Conservation (phyloP, 2,329 filamentous ascomycete genomes). For the Talaromyces sp. region DNA sequence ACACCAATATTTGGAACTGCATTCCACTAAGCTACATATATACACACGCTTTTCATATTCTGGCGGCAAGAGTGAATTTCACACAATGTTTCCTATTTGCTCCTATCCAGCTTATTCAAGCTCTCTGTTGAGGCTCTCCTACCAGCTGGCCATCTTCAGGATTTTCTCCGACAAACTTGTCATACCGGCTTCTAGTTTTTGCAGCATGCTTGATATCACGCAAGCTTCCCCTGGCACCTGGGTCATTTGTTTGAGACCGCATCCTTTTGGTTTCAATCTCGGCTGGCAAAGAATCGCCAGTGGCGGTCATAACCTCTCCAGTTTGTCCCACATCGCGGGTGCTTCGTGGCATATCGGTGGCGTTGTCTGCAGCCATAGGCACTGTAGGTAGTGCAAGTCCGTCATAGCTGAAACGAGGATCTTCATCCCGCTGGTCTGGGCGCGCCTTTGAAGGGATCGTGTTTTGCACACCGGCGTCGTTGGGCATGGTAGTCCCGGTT, state of each 20-base stretch:
- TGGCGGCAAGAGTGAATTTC: background rate
- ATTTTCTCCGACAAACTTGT: slow-evolving; percentile 33
- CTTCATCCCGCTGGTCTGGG: slow-evolving; percentile 34
- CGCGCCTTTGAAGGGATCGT: slow-evolving; percentile 36
- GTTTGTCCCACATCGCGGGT: slow-evolving; percentile 29
- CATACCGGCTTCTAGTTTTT: slow-evolving; percentile 32
- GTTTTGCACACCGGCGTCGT: slow-evolving; percentile 43
- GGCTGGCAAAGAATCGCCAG: slow-evolving; percentile 34
- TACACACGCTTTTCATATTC: background rate
- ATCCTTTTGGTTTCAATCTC: slow-evolving; percentile 36
- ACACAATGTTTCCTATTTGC: background rate
- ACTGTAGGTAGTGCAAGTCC: slow-evolving; percentile 23
- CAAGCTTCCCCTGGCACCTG: slow-evolving; percentile 31
- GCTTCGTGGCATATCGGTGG: slow-evolving; percentile 41
- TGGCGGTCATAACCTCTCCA: slow-evolving; percentile 37
- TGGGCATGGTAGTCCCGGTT: slow-evolving; percentile 33
- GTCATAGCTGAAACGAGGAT: slow-evolving; percentile 51
- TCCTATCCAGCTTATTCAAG: background rate
- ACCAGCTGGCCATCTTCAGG: slow-evolving; percentile 24
- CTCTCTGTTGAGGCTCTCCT: slow-evolving; percentile 17
- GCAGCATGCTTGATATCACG: slow-evolving; percentile 36
- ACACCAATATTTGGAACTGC: background rate
- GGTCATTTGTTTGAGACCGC: slow-evolving; percentile 25
- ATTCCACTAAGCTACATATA: background rate
- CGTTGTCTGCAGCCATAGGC: slow-evolving; percentile 45